Conservation (phyloP, 345 rosid species). For the Arabis hirsuta region DNA sequence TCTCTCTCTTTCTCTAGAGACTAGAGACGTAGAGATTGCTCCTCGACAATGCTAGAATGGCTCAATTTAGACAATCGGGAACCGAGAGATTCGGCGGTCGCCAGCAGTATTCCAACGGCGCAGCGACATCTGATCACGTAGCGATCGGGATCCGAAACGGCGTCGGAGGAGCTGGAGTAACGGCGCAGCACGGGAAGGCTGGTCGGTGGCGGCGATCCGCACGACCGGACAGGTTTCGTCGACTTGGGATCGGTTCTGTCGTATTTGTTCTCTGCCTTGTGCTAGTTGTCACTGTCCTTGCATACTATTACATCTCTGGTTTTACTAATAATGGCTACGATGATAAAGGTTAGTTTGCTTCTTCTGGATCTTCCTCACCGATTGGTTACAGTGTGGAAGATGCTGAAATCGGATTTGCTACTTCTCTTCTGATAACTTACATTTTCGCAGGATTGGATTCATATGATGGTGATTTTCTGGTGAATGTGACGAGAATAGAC, state of each 20-base stretch:
- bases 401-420: slow-evolving; percentile 1
- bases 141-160: slow-evolving; percentile 64
- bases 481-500: slow-evolving; percentile 76
- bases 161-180: slow-evolving; percentile 31
- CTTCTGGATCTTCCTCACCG: neutral
- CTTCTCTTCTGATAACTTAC: neutral
- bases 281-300: slow-evolving; percentile 63
- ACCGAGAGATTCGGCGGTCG: slow-evolving; percentile 52
- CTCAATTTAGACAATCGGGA: slow-evolving; percentile 91
- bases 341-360: slow-evolving; percentile 49
- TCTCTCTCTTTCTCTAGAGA: no score
- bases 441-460: slow-evolving; percentile 31
- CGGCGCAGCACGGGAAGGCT: slow-evolving; percentile 52
- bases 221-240: slow-evolving; percentile 62
- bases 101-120: slow-evolving; percentile 49
- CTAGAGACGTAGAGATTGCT: slow-evolving; percentile 24
- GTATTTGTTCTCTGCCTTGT: slow-evolving; percentile 58
- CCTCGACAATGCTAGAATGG: slow-evolving; percentile 65
- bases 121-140: slow-evolving; percentile 54
- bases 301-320: slow-evolving; percentile 63
- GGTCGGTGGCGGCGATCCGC: slow-evolving; percentile 63
- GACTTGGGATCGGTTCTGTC: slow-evolving; percentile 55
- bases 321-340: slow-evolving; percentile 34
- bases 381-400: slow-evolving; percentile 15
- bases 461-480: slow-evolving; percentile 68